phyloP scores from a whole-genome alignment of 495 filamentous ascomycete species.

The Podospora conica region DNA sequence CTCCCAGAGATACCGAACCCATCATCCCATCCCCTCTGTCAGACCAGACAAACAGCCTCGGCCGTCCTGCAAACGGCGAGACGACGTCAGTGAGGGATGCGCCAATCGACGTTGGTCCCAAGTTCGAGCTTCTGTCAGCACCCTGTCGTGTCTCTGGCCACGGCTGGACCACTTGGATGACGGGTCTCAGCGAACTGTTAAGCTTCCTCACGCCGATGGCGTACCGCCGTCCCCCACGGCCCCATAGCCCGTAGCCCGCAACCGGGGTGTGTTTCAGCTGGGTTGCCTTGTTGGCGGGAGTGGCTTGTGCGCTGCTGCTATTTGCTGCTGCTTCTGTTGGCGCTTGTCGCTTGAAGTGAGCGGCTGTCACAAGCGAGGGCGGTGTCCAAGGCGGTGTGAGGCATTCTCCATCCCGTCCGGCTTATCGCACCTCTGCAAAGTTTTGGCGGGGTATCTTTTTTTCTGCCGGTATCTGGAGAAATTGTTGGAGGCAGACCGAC shows the following conservation, averaged over 20 bases:
- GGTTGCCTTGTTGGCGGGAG: constrained; percentile 8
- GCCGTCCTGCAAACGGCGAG: background rate
- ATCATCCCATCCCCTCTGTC: too few relatives aligned
- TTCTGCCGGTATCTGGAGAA: constrained; percentile 23
- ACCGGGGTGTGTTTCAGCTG: background rate
- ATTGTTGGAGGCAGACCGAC: constrained; percentile 8
- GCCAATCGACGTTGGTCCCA: background rate
- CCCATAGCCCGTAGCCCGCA: background rate
- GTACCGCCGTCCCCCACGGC: background rate
- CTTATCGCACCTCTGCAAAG: constrained; percentile 22
- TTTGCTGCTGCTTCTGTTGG: background rate
- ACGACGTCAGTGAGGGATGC: background rate
- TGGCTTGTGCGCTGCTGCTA: background rate
- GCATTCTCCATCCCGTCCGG: background rate
- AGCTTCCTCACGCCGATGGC: background rate
- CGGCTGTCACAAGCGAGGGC: background rate
- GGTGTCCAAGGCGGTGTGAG: constrained; percentile 16
- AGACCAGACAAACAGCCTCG: background rate
- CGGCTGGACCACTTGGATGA: background rate
- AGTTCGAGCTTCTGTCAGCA: background rate
- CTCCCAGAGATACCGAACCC: too few relatives aligned
- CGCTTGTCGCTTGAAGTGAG: background rate
- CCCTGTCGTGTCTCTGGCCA: background rate
- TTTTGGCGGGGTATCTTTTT: constrained; percentile 24
- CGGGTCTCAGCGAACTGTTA: background rate